Evolutionary conservation across 2,329 filamentous ascomycete genomes (phyloP).

Genomic region (Pyricularia grisea): DNA sequence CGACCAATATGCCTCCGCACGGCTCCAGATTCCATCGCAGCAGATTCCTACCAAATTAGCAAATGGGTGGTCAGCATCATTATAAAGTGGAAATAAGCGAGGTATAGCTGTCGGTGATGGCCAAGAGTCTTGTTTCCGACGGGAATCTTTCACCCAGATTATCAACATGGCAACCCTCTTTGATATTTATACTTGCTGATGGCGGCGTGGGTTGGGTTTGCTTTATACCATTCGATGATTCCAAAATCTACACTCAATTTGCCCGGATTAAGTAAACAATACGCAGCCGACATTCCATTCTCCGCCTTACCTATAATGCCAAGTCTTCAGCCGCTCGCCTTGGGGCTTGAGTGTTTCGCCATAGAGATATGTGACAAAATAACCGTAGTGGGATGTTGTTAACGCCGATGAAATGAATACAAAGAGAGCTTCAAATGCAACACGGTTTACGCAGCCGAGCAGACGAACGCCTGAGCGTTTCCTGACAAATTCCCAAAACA

Average conservation of each 20-base stretch:
- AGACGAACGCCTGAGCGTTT: background rate
- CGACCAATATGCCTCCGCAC: background rate
- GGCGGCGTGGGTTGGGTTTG: background rate
- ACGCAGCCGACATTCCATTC: too few species aligned
- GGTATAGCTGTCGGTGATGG: background rate
- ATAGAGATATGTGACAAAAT: too few species aligned
- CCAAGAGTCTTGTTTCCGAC: background rate
- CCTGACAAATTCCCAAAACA: background rate
- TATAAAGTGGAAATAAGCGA: background rate
- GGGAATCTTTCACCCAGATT: background rate
- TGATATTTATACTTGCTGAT: background rate
- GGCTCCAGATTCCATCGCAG: background rate
- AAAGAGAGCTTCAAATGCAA: background rate
- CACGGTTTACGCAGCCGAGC: background rate
- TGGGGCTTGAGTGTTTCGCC: too few species aligned
- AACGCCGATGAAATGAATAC: background rate
- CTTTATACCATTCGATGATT: background rate
- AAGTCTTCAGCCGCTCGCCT: too few species aligned
- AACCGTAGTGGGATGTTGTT: background rate
- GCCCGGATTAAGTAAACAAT: too few species aligned
- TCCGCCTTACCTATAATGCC: too few species aligned
- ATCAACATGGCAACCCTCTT: background rate
- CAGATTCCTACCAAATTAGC: background rate
- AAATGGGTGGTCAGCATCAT: too few species aligned
- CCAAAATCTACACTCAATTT: background rate